Percentiles rank a stretch among this genome's conserved stretches.
Evolutionary conservation across 805 yeast genomes (phyloP).

Genomic region (Ogataea paradorogensis): DNA sequence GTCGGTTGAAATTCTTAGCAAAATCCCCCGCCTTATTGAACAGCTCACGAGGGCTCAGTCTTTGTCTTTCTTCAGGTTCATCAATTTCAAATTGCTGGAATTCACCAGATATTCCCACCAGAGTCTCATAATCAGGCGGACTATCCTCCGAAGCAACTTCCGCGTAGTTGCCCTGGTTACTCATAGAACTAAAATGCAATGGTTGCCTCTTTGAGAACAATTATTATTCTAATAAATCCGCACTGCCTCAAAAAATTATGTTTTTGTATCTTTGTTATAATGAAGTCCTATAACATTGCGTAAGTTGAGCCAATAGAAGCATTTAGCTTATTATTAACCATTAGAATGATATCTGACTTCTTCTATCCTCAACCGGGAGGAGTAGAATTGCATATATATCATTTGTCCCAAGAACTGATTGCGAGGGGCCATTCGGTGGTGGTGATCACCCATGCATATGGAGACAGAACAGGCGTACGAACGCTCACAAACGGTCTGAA

Average conservation of each 20-base stretch:
- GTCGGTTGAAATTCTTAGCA: constrained; percentile 36
- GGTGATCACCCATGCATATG: constrained; percentile 86
- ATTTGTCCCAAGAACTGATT: constrained; percentile 78
- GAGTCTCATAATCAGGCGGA: constrained; percentile 28
- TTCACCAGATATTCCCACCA: constrained; percentile 7
- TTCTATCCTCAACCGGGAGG: constrained; percentile 99
- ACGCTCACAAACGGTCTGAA: constrained; percentile 85
- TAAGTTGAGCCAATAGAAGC: no score
- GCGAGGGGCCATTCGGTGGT: constrained; percentile 81
- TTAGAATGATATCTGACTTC: constrained; percentile 84
- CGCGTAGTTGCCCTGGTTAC: constrained; percentile 9
- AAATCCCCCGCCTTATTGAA: constrained; percentile 40
- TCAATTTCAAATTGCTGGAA: constrained; percentile 46
- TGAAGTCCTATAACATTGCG: constrained; percentile 32
- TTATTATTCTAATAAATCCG: constrained; percentile 1
- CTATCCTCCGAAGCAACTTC: constrained; percentile 11
- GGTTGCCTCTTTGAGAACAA: constrained; percentile 1
- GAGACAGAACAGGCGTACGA: constrained; percentile 77
- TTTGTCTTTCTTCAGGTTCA: constrained; percentile 25
- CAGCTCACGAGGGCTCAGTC: constrained; percentile 21
- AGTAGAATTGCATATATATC: constrained; percentile 92
- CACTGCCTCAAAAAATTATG: constrained; percentile 5
- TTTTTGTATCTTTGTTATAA: constrained; percentile 2
- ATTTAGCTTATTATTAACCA: constrained; percentile 1
- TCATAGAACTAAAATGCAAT: constrained; percentile 3